Percentiles rank a stretch among this genome's conserved stretches.
Conservation (phyloP, 2,329 filamentous ascomycete genomes). For the Mollisia scopiformis region DNA sequence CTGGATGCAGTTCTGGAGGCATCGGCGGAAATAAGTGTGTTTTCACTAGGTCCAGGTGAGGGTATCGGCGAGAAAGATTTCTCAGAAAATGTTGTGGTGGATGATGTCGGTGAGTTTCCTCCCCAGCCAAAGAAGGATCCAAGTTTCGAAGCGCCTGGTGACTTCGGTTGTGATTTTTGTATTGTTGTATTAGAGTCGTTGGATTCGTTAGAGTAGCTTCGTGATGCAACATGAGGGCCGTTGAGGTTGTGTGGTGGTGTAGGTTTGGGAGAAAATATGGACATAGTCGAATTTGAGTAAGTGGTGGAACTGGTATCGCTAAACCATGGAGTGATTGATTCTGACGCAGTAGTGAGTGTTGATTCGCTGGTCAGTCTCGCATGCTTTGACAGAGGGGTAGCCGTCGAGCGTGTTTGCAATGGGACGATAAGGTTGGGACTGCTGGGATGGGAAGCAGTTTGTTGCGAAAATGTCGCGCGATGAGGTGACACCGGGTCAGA, state of each 20-base stretch:
- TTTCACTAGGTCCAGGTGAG: slow-evolving; percentile 51
- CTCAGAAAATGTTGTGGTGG: slow-evolving; percentile 63
- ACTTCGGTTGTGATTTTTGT: slow-evolving; percentile 44
- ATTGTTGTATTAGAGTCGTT: slow-evolving; percentile 31
- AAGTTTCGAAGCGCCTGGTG: slow-evolving; percentile 54
- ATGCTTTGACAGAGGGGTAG: slow-evolving; percentile 30
- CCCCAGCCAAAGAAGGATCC: slow-evolving; percentile 72
- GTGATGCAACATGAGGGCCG: slow-evolving; percentile 23
- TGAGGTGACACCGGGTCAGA: slow-evolving; percentile 22
- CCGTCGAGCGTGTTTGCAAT: slow-evolving; percentile 19
- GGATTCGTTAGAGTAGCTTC: slow-evolving; percentile 32
- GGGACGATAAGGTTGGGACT: slow-evolving; percentile 31
- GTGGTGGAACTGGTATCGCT: slow-evolving; percentile 31
- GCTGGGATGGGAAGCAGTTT: slow-evolving; percentile 17
- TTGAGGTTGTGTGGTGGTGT: slow-evolving; percentile 35
- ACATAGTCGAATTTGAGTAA: slow-evolving; percentile 36
- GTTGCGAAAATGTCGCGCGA: slow-evolving; percentile 18
- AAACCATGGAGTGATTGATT: slow-evolving; percentile 34
- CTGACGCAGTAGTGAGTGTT: slow-evolving; percentile 30
- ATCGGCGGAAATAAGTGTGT: slow-evolving; percentile 32
- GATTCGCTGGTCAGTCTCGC: slow-evolving; percentile 35
- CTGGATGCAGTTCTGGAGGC: slow-evolving; percentile 23
- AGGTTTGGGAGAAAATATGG: slow-evolving; percentile 38
- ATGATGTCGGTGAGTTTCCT: slow-evolving; percentile 54
- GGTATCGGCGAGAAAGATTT: slow-evolving; percentile 59